A percentile compares a stretch with the other conserved stretches of the same genome.
phyloP scores from a whole-genome alignment of 805 yeast species.

The Metschnikowia rubicola region DNA sequence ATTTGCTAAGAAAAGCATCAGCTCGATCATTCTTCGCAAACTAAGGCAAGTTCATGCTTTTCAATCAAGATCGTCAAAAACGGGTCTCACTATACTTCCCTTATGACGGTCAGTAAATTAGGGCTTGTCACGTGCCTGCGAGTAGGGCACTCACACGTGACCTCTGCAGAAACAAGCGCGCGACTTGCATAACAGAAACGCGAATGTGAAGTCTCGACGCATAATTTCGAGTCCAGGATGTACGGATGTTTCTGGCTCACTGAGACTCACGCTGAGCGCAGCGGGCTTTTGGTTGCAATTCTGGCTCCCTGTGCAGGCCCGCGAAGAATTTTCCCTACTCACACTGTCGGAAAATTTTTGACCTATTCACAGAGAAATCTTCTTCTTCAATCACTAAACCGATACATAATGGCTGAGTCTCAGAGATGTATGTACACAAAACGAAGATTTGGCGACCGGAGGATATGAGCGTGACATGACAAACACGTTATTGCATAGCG shows the following conservation, averaged over 20 bases:
- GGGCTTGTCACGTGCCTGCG: constrained; percentile 22
- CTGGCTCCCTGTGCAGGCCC: constrained; percentile 12
- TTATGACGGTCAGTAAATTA: neutral
- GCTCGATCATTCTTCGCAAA: too few species aligned
- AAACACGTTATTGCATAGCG: neutral
- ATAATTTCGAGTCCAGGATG: neutral
- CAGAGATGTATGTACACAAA: constrained; percentile 82
- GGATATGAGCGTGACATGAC: neutral
- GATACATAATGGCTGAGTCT: constrained; percentile 82
- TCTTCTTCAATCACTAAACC: constrained; percentile 16
- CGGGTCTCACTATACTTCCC: too few species aligned
- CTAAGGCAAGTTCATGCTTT: too few species aligned
- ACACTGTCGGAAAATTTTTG: constrained; percentile 16
- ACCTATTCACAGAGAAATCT: constrained; percentile 9
- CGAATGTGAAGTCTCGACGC: neutral
- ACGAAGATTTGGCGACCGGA: constrained; percentile 37
- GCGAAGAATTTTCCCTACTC: constrained; percentile 19
- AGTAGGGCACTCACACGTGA: constrained; percentile 14
- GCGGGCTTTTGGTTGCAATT: neutral
- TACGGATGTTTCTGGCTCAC: too few species aligned
- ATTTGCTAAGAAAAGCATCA: too few species aligned
- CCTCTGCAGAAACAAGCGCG: too few species aligned
- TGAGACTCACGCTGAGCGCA: too few species aligned
- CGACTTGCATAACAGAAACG: too few species aligned
- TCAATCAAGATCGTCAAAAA: too few species aligned